Evolutionary conservation across 495 filamentous ascomycete species (phyloP).

Genomic region (Trichoderma reesei): DNA sequence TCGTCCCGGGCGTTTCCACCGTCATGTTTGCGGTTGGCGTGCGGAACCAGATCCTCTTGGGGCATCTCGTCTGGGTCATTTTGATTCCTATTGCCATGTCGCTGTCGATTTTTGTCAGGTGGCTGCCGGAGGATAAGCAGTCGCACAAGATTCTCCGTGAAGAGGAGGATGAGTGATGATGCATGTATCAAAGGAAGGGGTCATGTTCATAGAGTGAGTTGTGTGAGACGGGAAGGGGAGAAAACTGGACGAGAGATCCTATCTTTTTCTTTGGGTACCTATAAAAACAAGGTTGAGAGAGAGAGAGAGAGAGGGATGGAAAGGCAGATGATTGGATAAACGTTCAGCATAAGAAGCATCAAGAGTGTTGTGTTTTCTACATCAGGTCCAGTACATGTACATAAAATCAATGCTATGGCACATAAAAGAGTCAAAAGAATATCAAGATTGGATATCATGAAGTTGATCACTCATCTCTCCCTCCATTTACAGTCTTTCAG

Average conservation of each 20-base stretch:
- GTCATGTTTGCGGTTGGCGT: slow-evolving; percentile 53
- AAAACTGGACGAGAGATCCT: neutral
- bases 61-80: slow-evolving; percentile 59
- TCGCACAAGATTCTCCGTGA: neutral
- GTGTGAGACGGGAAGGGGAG: no score
- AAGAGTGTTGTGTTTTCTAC: neutral
- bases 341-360: neutral
- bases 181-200: no score
- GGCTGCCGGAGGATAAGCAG: slow-evolving; percentile 31
- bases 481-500: neutral
- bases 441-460: no score
- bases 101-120: slow-evolving; percentile 34
- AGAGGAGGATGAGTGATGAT: neutral
- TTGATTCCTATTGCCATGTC: slow-evolving; percentile 37
- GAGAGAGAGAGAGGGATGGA: neutral
- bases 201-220: no score
- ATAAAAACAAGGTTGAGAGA: neutral
- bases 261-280: neutral
- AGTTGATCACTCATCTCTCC: no score
- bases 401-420: neutral
- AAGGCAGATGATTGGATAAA: neutral
- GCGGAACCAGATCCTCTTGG: slow-evolving; percentile 42
- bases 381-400: neutral
- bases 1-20: slow-evolving; percentile 51
- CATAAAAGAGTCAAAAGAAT: neutral